These are phyloP conservation scores for Hura crepitans DNA, from an alignment of 441 rosid genomes.

Conservation along the genomic window DNA sequence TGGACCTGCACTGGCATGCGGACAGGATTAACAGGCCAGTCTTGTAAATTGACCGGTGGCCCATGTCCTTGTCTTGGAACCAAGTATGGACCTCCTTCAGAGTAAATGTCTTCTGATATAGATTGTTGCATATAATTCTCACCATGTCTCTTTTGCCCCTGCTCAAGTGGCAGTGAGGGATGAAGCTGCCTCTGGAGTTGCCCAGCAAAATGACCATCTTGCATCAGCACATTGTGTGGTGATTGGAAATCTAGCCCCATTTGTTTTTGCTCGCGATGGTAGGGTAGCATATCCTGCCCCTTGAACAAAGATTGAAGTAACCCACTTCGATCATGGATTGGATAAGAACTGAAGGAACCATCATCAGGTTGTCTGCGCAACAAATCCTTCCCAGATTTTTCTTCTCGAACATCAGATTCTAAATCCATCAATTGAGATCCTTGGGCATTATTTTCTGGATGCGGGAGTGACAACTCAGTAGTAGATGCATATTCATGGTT, in stretches of 20 bases:
- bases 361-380: slow-evolving; percentile 47
- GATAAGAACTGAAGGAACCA: slow-evolving; percentile 56
- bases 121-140: slow-evolving; percentile 55
- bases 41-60: slow-evolving; percentile 43
- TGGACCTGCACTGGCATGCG: slow-evolving; percentile 46
- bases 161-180: slow-evolving; percentile 45
- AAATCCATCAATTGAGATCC: slow-evolving; percentile 49
- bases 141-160: slow-evolving; percentile 52
- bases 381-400: slow-evolving; percentile 40
- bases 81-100: slow-evolving; percentile 55
- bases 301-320: slow-evolving; percentile 81
- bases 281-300: slow-evolving; percentile 50
- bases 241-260: slow-evolving; percentile 43
- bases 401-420: slow-evolving; percentile 48
- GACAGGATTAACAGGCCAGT: slow-evolving; percentile 53
- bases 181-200: slow-evolving; percentile 57
- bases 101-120: slow-evolving; percentile 44
- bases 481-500: slow-evolving; percentile 45
- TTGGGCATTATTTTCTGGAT: slow-evolving; percentile 45
- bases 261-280: slow-evolving; percentile 50
- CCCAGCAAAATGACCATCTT: slow-evolving; percentile 47
- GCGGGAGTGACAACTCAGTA: slow-evolving; percentile 45
- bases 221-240: slow-evolving; percentile 45
- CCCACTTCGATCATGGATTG: slow-evolving; percentile 64
- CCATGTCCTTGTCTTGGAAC: slow-evolving; percentile 55